Conservation (phyloP, 306 rosid genomes). For the Prinsepia uniflora region DNA sequence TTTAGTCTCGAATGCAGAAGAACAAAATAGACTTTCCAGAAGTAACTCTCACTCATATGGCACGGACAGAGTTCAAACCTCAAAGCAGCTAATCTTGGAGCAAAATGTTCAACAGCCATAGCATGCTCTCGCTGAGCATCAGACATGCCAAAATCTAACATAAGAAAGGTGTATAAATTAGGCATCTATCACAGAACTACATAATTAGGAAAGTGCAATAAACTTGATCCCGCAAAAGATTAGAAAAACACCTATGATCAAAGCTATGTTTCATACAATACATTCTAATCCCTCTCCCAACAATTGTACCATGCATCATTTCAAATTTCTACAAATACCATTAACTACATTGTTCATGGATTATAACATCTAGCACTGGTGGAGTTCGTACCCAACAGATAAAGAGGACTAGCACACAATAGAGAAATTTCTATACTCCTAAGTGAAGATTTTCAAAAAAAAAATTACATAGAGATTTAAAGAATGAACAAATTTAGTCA, state of each 20-base stretch:
- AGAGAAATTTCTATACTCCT: neutral
- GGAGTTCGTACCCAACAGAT: too few relatives aligned
- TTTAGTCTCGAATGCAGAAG: slow-evolving; percentile 87
- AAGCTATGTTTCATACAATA: neutral
- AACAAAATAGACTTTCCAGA: slow-evolving; percentile 96
- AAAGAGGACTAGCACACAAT: neutral
- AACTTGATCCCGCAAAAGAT: slow-evolving; percentile 7
- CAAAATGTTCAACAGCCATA: slow-evolving; percentile 57
- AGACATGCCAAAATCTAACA: slow-evolving; percentile 81
- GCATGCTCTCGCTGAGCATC: slow-evolving; percentile 75
- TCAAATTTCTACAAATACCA: neutral
- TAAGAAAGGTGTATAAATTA: slow-evolving; percentile 24
- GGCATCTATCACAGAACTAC: slow-evolving; percentile 19
- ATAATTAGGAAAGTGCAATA: slow-evolving; percentile 1
- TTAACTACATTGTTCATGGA: slow-evolving; percentile 2
- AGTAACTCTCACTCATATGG: slow-evolving; percentile 90
- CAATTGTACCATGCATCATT: neutral
- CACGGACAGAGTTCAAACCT: slow-evolving; percentile 92
- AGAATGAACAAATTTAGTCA: neutral
- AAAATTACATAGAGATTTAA: neutral
- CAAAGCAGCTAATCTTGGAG: slow-evolving; percentile 91
- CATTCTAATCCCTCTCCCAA: neutral
- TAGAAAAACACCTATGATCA: neutral
- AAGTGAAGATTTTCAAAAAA: neutral
- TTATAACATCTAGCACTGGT: neutral